Base-by-base conservation (phyloP, 805 yeast genomes). In the Danielia oregonensis region DNA sequence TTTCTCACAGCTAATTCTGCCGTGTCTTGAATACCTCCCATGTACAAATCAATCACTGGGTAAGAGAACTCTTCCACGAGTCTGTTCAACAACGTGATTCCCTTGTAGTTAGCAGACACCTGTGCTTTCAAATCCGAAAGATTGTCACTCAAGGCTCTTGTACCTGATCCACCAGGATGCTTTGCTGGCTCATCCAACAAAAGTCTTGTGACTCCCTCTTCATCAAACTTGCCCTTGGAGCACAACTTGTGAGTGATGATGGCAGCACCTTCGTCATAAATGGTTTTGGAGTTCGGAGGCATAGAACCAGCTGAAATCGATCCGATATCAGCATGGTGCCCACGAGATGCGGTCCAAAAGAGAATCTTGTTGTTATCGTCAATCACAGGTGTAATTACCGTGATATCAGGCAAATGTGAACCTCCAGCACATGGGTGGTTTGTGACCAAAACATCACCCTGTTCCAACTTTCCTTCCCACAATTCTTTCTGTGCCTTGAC, bases 321-420 rank as follows among this genome's bases (percentile, higher is more conserved):
- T 12, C 97, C 97, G 52, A 91, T 89, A 59, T 89, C 97, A 5
- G 96, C 89, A 61, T 91, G 97, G 61, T 89, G 97, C 2, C 96
- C 97, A 44, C 97, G 71, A 0, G 95, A 82, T 0, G 97, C 97
- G 10, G 86, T 88, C 69, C 86, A 89, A 56, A 89, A 89, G 17
- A 87, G 75, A 5, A 67, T 73, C 15, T 63, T 68, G 6, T 9
- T 19, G 17, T 50, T 41, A 14, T 48, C 40, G 18, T 68, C 68
- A 52, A 86, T 83, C 2, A 89, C 88, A 0, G 97, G 97, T 0
- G 96, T 85, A 29, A 91, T 80, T 9, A 89, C 94, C 0, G 97
- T 89, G 44, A 89, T 87, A 61, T 65, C 66, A 5, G 71, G 62
- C 46, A 69, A 52, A 56, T 69, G 66, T 25, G 68, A 49, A 15